These are phyloP conservation scores for Blakeslea trispora DNA, from an alignment of 371 early-diverging fungal genomes.

Conservation along the genomic window DNA sequence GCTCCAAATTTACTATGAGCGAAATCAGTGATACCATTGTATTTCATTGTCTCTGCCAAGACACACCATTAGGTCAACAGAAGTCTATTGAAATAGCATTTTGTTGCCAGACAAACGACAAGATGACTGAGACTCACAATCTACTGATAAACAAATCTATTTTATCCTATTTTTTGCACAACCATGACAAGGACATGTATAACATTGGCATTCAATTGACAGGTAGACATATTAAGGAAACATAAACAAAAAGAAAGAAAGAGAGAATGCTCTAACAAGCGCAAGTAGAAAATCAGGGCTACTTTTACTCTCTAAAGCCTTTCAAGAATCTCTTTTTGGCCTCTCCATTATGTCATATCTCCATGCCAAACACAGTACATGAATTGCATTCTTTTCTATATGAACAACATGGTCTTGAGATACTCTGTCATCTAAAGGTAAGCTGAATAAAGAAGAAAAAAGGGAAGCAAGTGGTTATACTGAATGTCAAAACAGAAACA, in stretches of 20 bases:
- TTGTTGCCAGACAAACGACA: background rate
- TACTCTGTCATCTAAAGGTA: background rate
- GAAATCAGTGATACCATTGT: constrained; percentile 6
- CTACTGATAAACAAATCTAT: constrained; percentile 8
- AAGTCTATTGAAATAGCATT: background rate
- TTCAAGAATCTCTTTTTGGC: background rate
- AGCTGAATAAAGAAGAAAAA: too few relatives aligned
- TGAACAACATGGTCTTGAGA: background rate
- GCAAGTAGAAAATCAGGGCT: background rate
- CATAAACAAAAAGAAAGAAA: too few relatives aligned
- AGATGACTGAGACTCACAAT: background rate
- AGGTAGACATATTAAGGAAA: background rate
- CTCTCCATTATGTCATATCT: constrained; percentile 1
- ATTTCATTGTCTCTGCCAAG: constrained; percentile 10
- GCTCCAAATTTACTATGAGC: background rate
- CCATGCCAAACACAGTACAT: background rate
- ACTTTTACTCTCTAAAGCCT: background rate
- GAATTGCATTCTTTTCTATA: constrained; percentile 2
- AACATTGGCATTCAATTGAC: background rate
- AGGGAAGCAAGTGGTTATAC: background rate
- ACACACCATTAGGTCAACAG: background rate
- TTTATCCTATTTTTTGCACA: background rate
- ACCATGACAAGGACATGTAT: background rate
- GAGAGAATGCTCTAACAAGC: too few relatives aligned
- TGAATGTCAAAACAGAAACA: background rate